Conservation (phyloP, 2,329 filamentous ascomycete genomes). For the Thielaviopsis ethacetica region DNA sequence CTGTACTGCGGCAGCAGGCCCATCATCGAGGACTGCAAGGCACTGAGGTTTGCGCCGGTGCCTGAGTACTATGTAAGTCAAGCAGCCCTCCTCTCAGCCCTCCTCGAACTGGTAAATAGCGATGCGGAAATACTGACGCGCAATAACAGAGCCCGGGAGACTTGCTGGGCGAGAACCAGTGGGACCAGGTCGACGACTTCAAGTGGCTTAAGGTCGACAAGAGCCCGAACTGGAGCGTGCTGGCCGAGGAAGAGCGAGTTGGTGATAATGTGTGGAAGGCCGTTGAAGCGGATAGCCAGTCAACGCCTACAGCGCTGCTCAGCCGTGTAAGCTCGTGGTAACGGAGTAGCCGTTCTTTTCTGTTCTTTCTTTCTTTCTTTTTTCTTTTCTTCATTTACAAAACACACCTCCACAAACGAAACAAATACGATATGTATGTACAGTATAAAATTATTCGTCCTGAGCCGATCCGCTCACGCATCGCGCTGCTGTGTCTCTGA, state of each 20-base stretch:
- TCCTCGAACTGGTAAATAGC: neutral
- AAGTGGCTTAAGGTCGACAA: constrained; percentile 81
- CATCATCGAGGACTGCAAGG: constrained; percentile 79
- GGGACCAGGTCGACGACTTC: constrained; percentile 90
- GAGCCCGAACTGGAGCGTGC: constrained; percentile 73
- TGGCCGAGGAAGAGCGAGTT: constrained; percentile 45
- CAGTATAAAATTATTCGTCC: too few species aligned
- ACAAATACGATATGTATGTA: too few species aligned
- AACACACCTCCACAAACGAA: too few species aligned
- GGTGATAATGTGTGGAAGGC: constrained; percentile 50
- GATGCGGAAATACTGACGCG: constrained; percentile 2
- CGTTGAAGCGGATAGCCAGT: constrained; percentile 37
- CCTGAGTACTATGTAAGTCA: constrained; percentile 46
- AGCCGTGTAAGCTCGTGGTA: neutral
- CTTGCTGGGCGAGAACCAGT: constrained; percentile 42
- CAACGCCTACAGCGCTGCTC: neutral
- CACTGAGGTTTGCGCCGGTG: constrained; percentile 63
- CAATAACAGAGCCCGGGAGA: constrained; percentile 1
- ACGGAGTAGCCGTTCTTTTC: too few species aligned
- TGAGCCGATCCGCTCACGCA: neutral
- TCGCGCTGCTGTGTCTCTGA: constrained; percentile 13
- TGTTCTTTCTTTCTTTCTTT: too few species aligned
- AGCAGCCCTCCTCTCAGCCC: too few species aligned
- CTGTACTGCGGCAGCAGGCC: constrained; percentile 67
- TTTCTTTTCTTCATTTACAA: too few species aligned